Base-by-base conservation (phyloP, 1,284 basidiomycete species). In the Trichosporon sp. region DNA sequence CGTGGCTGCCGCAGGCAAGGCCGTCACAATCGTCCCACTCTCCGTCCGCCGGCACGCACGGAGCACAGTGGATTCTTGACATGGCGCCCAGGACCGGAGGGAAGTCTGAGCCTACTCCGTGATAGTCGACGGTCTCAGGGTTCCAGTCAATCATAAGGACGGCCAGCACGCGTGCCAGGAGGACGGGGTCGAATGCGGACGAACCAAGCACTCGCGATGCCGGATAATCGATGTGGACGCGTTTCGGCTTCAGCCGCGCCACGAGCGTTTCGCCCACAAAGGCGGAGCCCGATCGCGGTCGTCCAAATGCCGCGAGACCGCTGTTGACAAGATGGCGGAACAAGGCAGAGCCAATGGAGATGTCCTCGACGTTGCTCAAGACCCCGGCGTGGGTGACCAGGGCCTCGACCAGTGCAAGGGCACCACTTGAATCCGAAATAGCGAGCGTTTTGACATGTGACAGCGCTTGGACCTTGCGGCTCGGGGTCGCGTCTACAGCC, bases 221-320 rank as follows among this genome's bases (percentile, higher is more conserved):
- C 2, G 73, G 73, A 32, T 69, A 74, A 59, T 69, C 37, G 40
- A 74, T 69, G 14, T 48, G 65, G 2, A 74, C 26, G 4, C 26
- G 66, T 5, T 63, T 56, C 1, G 73, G 73, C n/a, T 54, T 63
- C 8, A 74, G 69, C n/a, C 54, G 65, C 1, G 71, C 66, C 14
- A 74, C 69, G 11, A 74, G 73, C 32, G 69, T 70, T 63, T 74
- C 73, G 43, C 71, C 71, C 4, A 74, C 65, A 16, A 74, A 74
- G 2, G 71, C 73, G 1, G 48, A 19, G 5, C 73, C 73, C 40
- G 46, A 65, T 5, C 73, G 73, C 0, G 73, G 73, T 0, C 73
- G 71, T 0, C 73, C 73, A 12, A 74, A 74, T 6, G 68, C 69
- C 0, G 73, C 73, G 14, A 74, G 48, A 16, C 70, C 70, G 4